Evolutionary conservation across 1,284 basidiomycete species (phyloP).

Genomic region (Cutaneotrichosporon mucoides): DNA sequence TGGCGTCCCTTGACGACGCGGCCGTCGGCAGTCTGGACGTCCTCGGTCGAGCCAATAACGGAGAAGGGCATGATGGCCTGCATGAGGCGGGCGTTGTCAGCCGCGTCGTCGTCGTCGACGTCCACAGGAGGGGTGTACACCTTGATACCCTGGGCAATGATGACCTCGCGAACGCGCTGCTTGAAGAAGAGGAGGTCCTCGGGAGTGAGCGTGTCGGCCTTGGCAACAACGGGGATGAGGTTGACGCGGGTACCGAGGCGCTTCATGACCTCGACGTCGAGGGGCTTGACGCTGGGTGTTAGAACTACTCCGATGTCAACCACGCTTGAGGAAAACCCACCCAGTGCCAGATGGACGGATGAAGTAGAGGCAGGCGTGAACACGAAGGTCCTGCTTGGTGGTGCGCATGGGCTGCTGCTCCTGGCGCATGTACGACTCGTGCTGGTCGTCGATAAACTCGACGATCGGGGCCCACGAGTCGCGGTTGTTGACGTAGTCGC

Average conservation of each 20-base stretch:
- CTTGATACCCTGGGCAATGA: conserved; percentile 85
- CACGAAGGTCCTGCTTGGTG: conserved; percentile 91
- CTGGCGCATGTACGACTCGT: conserved; percentile 98
- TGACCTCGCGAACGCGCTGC: conserved; percentile 85
- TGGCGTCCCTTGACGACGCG: conserved; percentile 93
- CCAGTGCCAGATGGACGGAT: conserved; percentile 94
- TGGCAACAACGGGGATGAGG: conserved; percentile 94
- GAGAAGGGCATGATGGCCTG: conserved; percentile 91
- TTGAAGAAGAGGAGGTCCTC: conserved; percentile 90
- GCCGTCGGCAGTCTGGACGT: conserved; percentile 87
- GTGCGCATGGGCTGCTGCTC: conserved; percentile 94
- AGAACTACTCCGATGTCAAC: neutral
- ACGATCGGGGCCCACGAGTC: conserved; percentile 98
- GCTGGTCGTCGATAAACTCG: conserved; percentile 99
- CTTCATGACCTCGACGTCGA: conserved; percentile 99
- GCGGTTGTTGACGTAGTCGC: conserved; percentile 99
- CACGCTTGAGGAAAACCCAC: conserved; percentile 54
- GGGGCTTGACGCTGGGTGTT: conserved; percentile 73
- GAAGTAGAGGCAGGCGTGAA: conserved; percentile 98
- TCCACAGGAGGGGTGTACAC: conserved; percentile 94
- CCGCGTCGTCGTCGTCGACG: conserved; percentile 77
- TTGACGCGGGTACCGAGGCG: conserved; percentile 92
- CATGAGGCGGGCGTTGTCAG: conserved; percentile 84
- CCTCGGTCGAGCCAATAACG: conserved; percentile 94
- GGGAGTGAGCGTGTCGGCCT: conserved; percentile 94